A percentile compares a stretch with the other conserved stretches of the same genome.
Evolutionary conservation across 164 flowering plant genomes (phyloP).

Genomic region (Dillenia turbinata): DNA sequence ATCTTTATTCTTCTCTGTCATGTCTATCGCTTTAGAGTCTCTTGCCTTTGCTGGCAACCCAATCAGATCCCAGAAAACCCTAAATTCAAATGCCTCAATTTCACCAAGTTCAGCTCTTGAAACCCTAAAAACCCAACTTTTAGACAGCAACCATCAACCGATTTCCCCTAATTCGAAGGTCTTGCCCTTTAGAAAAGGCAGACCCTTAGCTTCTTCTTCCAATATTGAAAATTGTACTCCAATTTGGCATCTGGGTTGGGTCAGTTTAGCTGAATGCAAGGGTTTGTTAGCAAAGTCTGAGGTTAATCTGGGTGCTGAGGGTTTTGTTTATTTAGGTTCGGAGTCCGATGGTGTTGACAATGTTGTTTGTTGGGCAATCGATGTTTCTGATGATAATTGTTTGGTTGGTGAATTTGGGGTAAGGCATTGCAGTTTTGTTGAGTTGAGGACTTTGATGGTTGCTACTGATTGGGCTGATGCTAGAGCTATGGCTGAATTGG

Average conservation of each 20-base stretch:
- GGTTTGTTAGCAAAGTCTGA: constrained; percentile 34
- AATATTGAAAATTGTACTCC: constrained; percentile 19
- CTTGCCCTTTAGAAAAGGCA: constrained; percentile 47
- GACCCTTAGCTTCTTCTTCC: constrained; percentile 52
- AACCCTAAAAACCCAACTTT: no score
- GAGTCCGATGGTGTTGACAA: constrained; percentile 25
- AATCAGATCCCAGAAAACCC: no score
- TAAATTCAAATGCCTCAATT: no score
- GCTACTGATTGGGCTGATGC: constrained; percentile 87
- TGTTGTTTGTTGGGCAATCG: constrained; percentile 76
- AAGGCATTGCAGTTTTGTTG: constrained; percentile 52
- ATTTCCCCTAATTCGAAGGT: constrained; percentile 20
- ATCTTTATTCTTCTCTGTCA: no score
- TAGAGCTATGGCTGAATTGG: constrained; percentile 69
- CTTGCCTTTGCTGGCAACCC: no score
- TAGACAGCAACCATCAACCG: neutral
- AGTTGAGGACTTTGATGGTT: constrained; percentile 88
- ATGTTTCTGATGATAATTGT: constrained; percentile 39
- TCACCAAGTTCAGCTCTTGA: no score
- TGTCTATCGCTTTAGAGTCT: no score
- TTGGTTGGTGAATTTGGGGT: constrained; percentile 41
- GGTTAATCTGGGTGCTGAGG: constrained; percentile 37
- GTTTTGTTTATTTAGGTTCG: constrained; percentile 67
- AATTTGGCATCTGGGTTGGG: constrained; percentile 81
- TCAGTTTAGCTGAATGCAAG: constrained; percentile 50